Evolutionary conservation across 257 asterid genomes (phyloP).

Genomic region (Solanum ahanhuiri): DNA sequence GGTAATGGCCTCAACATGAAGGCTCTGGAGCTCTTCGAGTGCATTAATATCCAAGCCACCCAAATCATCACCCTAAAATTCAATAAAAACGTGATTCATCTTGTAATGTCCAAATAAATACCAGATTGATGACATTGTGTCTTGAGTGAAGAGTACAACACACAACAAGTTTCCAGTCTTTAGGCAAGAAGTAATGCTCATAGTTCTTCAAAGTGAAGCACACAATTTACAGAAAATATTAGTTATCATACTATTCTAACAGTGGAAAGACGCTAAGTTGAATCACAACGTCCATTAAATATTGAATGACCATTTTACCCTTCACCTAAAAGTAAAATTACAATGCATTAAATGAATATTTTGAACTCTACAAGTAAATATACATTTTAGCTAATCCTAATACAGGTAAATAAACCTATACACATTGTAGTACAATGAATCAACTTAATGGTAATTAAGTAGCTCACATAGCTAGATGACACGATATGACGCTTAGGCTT

Average conservation of each 20-base stretch:
- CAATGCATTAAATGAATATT: background rate
- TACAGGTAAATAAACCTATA: background rate
- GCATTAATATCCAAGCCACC: conserved; percentile 18
- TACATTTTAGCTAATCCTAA: background rate
- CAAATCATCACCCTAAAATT: conserved; percentile 25
- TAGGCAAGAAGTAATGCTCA: background rate
- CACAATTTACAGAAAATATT: background rate
- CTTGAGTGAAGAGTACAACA: background rate
- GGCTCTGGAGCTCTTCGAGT: conserved; percentile 28
- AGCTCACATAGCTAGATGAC: background rate
- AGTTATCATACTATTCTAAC: background rate
- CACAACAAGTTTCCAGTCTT: background rate
- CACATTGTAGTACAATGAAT: background rate
- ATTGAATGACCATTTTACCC: background rate
- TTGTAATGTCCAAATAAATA: background rate
- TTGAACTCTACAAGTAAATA: background rate
- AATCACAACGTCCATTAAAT: background rate
- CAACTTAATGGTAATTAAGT: background rate
- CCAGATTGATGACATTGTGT: background rate
- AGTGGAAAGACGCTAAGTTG: background rate
- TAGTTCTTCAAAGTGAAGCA: background rate
- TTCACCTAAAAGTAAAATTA: background rate
- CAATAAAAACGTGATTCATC: background rate
- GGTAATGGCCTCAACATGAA: conserved; percentile 36
- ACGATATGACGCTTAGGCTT: background rate